Percentiles rank a stretch among this genome's conserved stretches.
Conservation (phyloP, 805 yeast genomes). For the Saccharomyces cerevisiae region DNA sequence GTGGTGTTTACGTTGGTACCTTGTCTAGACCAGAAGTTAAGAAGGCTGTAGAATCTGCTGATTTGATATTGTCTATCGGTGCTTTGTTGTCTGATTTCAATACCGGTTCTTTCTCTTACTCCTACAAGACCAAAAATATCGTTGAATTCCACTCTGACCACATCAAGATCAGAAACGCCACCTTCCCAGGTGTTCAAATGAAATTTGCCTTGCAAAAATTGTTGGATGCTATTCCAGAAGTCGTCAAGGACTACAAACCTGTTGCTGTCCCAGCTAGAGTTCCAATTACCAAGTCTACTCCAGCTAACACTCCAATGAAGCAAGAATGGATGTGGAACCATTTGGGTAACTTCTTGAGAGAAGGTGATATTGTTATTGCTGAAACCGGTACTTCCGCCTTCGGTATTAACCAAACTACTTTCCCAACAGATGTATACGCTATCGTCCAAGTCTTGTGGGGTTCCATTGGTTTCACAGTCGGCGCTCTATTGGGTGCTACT, state of each 20-base stretch:
- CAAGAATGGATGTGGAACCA: constrained; percentile 62
- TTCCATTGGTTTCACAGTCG: constrained; percentile 59
- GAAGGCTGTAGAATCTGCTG: constrained; percentile 60
- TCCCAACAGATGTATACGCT: constrained; percentile 51
- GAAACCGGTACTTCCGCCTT: constrained; percentile 69
- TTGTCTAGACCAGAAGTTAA: constrained; percentile 60
- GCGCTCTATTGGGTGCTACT: constrained; percentile 58
- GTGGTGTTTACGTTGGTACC: constrained; percentile 73
- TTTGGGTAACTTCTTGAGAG: constrained; percentile 49
- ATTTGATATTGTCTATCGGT: constrained; percentile 64
- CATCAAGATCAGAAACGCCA: constrained; percentile 53
- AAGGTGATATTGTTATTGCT: constrained; percentile 55
- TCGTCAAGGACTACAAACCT: constrained; percentile 34
- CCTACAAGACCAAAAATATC: constrained; percentile 55
- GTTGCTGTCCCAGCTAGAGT: constrained; percentile 39
- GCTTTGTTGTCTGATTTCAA: constrained; percentile 73
- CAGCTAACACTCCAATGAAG: constrained; percentile 39
- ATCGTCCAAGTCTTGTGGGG: constrained; percentile 69
- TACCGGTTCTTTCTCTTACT: constrained; percentile 71
- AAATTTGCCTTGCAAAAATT: constrained; percentile 38
- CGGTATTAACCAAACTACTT: constrained; percentile 55
- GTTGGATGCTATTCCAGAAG: constrained; percentile 26
- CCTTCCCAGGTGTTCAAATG: constrained; percentile 59
- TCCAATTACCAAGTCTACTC: constrained; percentile 35
- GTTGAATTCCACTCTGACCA: constrained; percentile 62